A percentile compares a stretch with the other conserved stretches of the same genome.
These are phyloP conservation scores for Peronospora farinosa DNA, from an alignment of 352 stramenopile genomes.

Conservation along the genomic window DNA sequence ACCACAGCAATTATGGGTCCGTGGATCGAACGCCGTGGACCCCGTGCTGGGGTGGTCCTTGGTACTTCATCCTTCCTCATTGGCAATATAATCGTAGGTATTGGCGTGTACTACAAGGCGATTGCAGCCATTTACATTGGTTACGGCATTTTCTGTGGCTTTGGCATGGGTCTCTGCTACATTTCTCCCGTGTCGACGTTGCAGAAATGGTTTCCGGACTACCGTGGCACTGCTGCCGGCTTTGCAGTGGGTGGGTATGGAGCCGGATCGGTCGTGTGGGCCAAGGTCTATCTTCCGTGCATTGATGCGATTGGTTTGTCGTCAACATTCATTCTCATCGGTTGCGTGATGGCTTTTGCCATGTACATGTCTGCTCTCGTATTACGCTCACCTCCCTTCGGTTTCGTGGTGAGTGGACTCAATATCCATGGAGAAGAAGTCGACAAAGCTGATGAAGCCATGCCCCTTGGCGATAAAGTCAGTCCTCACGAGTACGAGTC, in stretches of 20 bases:
- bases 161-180: constrained; percentile 65
- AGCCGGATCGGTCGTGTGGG: constrained; percentile 55
- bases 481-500: constrained; percentile 43
- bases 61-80: constrained; percentile 47
- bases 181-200: constrained; percentile 69
- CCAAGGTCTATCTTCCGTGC: constrained; percentile 56
- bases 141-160: constrained; percentile 60
- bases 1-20: constrained; percentile 59
- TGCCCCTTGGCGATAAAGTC: constrained; percentile 34
- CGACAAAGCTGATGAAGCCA: constrained; percentile 27
- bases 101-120: constrained; percentile 41
- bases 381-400: constrained; percentile 40
- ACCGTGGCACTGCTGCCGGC: constrained; percentile 55
- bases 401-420: constrained; percentile 41
- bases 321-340: constrained; percentile 47
- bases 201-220: constrained; percentile 78
- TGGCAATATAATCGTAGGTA: constrained; percentile 41
- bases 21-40: constrained; percentile 61
- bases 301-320: constrained; percentile 43
- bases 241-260: constrained; percentile 65
- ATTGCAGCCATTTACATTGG: constrained; percentile 56
- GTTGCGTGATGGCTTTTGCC: constrained; percentile 32
- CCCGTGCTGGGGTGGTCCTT: constrained; percentile 41
- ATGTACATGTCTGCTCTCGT: constrained; percentile 40
- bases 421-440: constrained; percentile 60